Percentiles rank a stretch among this genome's conserved stretches.
These are phyloP conservation scores for Plasmodium coatneyi DNA, from an alignment of 169 alveolate species.

Conservation along the genomic window DNA sequence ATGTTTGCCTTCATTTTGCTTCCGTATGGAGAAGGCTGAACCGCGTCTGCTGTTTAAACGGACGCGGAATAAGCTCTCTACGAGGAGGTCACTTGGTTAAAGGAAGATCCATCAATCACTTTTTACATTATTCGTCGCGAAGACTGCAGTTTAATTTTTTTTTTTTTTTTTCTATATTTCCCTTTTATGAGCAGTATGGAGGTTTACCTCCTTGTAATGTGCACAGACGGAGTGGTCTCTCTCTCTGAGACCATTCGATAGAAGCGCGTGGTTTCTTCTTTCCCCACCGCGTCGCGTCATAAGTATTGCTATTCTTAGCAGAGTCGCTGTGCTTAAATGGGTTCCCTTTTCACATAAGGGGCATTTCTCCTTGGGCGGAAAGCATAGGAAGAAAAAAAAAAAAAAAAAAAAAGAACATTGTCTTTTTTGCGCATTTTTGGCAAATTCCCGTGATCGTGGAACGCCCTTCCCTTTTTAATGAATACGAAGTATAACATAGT, in stretches of 20 bases:
- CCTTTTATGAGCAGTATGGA: background rate
- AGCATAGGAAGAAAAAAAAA: background rate
- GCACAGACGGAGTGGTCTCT: background rate
- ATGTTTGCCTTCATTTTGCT: slow-evolving; percentile 28
- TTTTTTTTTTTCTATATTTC: background rate
- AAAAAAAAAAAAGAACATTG: background rate
- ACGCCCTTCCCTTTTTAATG: background rate
- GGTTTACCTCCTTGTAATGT: background rate
- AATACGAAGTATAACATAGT: background rate
- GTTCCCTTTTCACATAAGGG: background rate
- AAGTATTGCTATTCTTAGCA: background rate
- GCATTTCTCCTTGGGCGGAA: background rate
- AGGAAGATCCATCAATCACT: background rate
- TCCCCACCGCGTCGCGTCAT: background rate
- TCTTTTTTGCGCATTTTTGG: background rate
- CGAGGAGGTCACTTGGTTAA: background rate
- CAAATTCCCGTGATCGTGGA: background rate
- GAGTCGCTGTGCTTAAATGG: background rate
- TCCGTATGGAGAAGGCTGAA: background rate
- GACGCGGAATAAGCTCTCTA: background rate
- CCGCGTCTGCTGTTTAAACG: background rate
- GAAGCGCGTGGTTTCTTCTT: background rate
- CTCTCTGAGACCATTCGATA: background rate
- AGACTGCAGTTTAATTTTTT: background rate
- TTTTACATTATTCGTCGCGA: background rate